Evolutionary conservation across 306 rosid genomes (phyloP), one percentile per base, ranked within the genome.

Genomic region (Acacia confusa): DNA sequence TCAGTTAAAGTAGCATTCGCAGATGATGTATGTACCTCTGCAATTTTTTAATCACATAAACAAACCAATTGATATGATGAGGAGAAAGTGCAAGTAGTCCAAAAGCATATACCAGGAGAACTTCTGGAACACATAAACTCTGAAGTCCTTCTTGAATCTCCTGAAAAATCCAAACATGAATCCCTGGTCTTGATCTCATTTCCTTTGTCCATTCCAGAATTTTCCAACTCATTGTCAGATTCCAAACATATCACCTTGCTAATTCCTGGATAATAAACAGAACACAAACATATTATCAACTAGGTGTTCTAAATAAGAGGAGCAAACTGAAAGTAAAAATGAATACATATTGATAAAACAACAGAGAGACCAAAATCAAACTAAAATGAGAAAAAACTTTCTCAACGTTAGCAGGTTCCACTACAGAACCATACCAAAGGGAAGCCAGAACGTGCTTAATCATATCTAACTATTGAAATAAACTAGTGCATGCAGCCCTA

Each of bases 161-260:
- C 85, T 74, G 40, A 20, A 22, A 48, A 58, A 78, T 81, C 82
- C 36, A 83, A 61, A 71, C 74, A 78, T 44, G 79, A 12, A 22
- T 28, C 73, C 55, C 69, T 77, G 41, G 38, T 72, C 61, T 86
- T 88, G 68, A 81, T 81, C 76, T 66, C 89, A 72, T 76, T 81
- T 78, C 63, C 44, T 63, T 77, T 82, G 25, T 30, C 73, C 82
- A 57, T 69, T 75, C 79, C 84, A 77, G 76, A 85, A 70, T 81
- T 66, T 78, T 90, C 97, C 14, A 84, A 85, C 77, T 95, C 98
- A 38, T 86, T 88, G 70, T 91, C 97, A 30, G 98, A 95, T 82
- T 95, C 99, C 91, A 95, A 91, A 82, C 90, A 91, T 81, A 93
- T 93, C 87, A 93, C 78, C 77, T 87, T 87, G 81, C 87, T 81